Percentiles rank a stretch among this genome's conserved stretches.
These are phyloP conservation scores for Trichoderma sp. DNA, from an alignment of 2,329 filamentous ascomycete genomes.

Conservation along the genomic window DNA sequence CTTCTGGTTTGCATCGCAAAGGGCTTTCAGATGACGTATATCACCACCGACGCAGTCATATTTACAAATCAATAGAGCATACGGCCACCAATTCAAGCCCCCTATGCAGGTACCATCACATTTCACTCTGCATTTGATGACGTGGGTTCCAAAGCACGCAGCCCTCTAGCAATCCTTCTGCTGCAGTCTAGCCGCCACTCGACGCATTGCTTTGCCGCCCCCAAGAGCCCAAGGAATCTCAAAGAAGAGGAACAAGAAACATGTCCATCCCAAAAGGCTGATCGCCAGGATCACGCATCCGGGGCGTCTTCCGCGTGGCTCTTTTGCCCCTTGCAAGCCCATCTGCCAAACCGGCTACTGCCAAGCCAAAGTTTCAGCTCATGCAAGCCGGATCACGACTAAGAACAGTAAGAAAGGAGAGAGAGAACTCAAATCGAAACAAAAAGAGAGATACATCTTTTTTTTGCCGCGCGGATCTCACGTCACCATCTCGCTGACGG, in stretches of 20 bases:
- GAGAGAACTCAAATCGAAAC: neutral
- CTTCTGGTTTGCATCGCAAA: neutral
- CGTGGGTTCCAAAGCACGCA: neutral
- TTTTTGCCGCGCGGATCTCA: neutral
- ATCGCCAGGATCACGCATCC: constrained; percentile 16
- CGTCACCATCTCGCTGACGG: neutral
- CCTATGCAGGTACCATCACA: neutral
- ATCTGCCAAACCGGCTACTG: constrained; percentile 21
- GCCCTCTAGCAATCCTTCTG: neutral
- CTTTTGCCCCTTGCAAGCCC: constrained; percentile 18
- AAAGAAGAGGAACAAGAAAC: neutral
- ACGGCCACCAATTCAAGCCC: neutral
- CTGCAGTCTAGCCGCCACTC: neutral
- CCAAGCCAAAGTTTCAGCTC: constrained; percentile 19
- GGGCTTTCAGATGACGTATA: constrained; percentile 13
- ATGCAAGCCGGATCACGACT: constrained; percentile 4
- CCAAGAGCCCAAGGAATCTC: neutral
- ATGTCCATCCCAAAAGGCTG: neutral
- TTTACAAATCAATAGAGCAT: neutral
- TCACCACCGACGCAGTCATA: neutral
- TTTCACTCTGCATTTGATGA: neutral
- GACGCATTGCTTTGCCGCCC: neutral
- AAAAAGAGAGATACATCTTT: neutral
- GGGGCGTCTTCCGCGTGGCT: constrained; percentile 15
- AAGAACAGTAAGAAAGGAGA: neutral